Conservation (phyloP, 352 stramenopile genomes). For the Globisporangium heterothallicum region DNA sequence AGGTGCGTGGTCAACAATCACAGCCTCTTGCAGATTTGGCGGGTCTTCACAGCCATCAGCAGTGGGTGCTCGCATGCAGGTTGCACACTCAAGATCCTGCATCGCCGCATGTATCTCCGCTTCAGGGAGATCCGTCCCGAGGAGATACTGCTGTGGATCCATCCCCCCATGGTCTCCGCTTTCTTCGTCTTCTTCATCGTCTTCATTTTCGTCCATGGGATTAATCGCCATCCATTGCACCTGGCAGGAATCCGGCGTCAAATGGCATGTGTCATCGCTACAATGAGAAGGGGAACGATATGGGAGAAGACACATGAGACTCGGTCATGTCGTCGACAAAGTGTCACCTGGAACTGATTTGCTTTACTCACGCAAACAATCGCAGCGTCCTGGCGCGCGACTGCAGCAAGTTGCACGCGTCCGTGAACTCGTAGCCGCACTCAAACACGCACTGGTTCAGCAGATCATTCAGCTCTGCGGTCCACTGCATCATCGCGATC, state of each 20-base stretch:
- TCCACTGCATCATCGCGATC: constrained; percentile 74
- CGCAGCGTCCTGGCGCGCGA: constrained; percentile 34
- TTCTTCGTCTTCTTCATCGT: constrained; percentile 15
- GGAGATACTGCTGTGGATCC: background rate
- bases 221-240: constrained; percentile 71
- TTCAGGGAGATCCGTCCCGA: background rate
- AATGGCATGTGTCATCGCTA: constrained; percentile 16
- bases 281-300: background rate
- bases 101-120: background rate
- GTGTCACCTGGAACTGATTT: background rate
- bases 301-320: too few species aligned
- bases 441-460: constrained; percentile 79
- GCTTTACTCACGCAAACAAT: constrained; percentile 30
- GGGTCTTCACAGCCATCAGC: background rate
- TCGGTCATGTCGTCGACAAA: background rate
- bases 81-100: background rate
- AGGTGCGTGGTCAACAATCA: too few species aligned
- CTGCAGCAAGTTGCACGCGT: constrained; percentile 30
- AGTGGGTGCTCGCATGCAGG: background rate
- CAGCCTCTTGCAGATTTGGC: background rate
- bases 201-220: constrained; percentile 34
- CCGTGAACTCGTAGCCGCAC: constrained; percentile 62
- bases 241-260: constrained; percentile 47
- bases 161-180: constrained; percentile 1
- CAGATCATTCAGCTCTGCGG: constrained; percentile 45